These are phyloP conservation scores for Trypanosoma rangeli DNA, from an alignment of 208 protist species.

Conservation along the genomic window DNA sequence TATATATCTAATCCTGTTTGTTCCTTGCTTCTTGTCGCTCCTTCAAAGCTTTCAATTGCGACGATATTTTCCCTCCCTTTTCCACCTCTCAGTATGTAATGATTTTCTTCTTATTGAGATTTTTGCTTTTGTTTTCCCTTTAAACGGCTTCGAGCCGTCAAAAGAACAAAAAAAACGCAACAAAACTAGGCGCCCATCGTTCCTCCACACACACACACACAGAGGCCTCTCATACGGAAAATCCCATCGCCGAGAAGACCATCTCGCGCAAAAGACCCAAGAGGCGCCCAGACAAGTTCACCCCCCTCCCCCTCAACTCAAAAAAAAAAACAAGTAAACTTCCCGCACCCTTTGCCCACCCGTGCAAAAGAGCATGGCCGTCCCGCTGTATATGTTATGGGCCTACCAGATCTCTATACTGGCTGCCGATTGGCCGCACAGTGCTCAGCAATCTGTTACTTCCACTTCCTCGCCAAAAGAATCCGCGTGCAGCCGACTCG, in stretches of 20 bases:
- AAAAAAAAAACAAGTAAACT: not conserved
- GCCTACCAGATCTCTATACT: not conserved
- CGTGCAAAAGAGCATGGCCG: too few relatives aligned
- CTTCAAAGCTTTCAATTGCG: not conserved
- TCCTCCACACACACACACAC: not conserved
- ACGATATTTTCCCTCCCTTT: not conserved
- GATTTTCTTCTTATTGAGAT: not conserved
- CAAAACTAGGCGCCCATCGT: not conserved
- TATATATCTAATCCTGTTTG: not conserved
- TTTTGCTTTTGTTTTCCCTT: not conserved
- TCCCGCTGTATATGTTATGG: not conserved
- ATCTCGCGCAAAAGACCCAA: too few relatives aligned
- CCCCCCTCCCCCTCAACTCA: not conserved
- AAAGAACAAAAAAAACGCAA: not conserved
- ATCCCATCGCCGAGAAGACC: not conserved
- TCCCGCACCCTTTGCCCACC: not conserved
- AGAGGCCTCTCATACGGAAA: not conserved
- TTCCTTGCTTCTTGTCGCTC: not conserved
- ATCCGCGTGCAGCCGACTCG: not conserved
- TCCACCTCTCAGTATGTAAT: not conserved
- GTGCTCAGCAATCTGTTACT: not conserved
- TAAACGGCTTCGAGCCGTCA: too few relatives aligned
- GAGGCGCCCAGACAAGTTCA: not conserved
- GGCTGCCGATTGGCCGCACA: not conserved
- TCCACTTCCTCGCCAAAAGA: not conserved